These are phyloP conservation scores for Grifola frondosa DNA, from an alignment of 1,284 basidiomycete genomes.

Conservation along the genomic window DNA sequence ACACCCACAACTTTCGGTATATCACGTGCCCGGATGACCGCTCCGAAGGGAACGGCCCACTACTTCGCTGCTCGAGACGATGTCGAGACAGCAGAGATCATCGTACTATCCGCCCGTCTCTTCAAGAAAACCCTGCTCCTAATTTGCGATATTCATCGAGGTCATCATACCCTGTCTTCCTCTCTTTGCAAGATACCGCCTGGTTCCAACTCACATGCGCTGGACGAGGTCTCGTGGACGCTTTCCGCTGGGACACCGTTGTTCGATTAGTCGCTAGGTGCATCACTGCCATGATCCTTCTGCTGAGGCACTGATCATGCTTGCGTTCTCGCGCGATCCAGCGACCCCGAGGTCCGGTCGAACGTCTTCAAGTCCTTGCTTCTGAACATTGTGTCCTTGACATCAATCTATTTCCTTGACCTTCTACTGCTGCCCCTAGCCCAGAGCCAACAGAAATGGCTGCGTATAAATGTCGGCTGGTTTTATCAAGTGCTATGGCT, in stretches of 20 bases:
- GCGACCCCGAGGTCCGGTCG: conserved; percentile 70
- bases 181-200: conserved; percentile 59
- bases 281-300: too few relatives aligned
- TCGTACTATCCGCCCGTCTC: too few relatives aligned
- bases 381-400: conserved; percentile 66
- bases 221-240: conserved; percentile 62
- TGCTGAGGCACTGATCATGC: too few relatives aligned
- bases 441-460: conserved; percentile 58
- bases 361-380: conserved; percentile 72
- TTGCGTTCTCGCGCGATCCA: conserved; percentile 28
- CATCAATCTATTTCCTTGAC: conserved; percentile 73
- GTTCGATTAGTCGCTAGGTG: conserved; percentile 50
- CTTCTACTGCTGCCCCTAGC: conserved; percentile 70
- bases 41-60: too few relatives aligned
- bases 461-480: conserved; percentile 69
- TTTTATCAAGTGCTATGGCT: conserved; percentile 77
- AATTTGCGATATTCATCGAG: too few relatives aligned
- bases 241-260: conserved; percentile 70
- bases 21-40: too few relatives aligned
- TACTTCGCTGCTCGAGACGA: too few relatives aligned
- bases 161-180: conserved; percentile 63
- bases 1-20: too few relatives aligned
- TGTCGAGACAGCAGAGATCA: too few relatives aligned
- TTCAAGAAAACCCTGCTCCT: too few relatives aligned
- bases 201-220: conserved; percentile 59